A percentile compares a stretch with the other conserved stretches of the same genome.
phyloP scores from a whole-genome alignment of 345 rosid genomes.

The Eutrema heterophyllum region DNA sequence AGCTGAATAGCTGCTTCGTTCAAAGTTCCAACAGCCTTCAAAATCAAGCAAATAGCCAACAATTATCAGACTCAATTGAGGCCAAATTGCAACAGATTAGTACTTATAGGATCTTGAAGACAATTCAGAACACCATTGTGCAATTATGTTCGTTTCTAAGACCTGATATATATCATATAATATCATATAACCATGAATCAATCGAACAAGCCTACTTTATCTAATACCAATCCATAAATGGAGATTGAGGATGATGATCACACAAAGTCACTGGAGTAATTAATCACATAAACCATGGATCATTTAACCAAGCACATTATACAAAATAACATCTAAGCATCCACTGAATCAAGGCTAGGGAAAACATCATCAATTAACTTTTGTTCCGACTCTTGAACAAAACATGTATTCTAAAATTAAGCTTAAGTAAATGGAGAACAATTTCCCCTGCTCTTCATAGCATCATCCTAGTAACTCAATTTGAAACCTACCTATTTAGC shows the following conservation, averaged over 20 bases:
- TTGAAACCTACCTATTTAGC: not conserved
- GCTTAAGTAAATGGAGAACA: no score
- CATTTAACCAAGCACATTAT: no score
- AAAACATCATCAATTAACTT: no score
- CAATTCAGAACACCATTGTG: not conserved
- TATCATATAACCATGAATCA: not conserved
- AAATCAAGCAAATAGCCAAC: not conserved
- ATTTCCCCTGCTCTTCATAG: no score
- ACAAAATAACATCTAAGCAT: no score
- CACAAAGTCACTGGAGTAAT: not conserved
- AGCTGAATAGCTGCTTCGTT: conserved; percentile 52
- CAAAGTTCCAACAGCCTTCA: conserved; percentile 73
- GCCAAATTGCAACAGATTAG: not conserved
- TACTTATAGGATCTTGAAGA: not conserved
- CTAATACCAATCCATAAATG: not conserved
- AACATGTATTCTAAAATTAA: no score
- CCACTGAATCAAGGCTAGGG: no score
- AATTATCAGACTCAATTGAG: not conserved
- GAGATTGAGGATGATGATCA: not conserved
- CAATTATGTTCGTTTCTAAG: not conserved
- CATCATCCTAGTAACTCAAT: not conserved
- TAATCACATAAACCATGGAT: not conserved
- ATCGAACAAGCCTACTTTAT: not conserved
- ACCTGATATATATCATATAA: no score
- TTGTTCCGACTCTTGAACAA: no score